Conservation (phyloP, 352 stramenopile species). For the Chrysophaeum taylorii region DNA sequence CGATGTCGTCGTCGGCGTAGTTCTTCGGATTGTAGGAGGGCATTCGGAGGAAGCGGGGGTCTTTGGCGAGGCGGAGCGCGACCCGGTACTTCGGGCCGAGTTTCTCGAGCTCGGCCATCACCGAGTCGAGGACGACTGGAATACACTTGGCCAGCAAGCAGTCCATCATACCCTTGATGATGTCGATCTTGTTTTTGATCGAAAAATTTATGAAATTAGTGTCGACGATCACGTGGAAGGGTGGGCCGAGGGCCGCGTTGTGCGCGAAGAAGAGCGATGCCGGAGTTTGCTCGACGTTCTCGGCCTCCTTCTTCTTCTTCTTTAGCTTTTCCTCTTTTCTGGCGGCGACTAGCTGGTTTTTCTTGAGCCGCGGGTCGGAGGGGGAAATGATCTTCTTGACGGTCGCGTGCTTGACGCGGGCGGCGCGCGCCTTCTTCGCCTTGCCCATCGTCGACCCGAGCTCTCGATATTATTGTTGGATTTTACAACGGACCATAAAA, state of each 20-base stretch:
- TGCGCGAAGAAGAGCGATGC: slow-evolving; percentile 99
- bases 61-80: slow-evolving; percentile 79
- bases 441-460: too few relatives aligned
- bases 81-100: slow-evolving; percentile 93
- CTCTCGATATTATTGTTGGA: too few relatives aligned
- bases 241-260: slow-evolving; percentile 90
- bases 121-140: slow-evolving; percentile 95
- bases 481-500: too few relatives aligned
- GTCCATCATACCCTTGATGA: slow-evolving; percentile 99
- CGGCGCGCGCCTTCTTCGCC: slow-evolving; percentile 85
- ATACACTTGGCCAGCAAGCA: slow-evolving; percentile 97
- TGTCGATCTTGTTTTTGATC: slow-evolving; percentile 97
- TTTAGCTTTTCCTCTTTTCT: slow-evolving; percentile 64
- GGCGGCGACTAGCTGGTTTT: slow-evolving; percentile 50
- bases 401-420: slow-evolving; percentile 75
- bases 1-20: slow-evolving; percentile 99
- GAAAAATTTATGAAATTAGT: slow-evolving; percentile 99
- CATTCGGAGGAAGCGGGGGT: slow-evolving; percentile 94
- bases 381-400: slow-evolving; percentile 96
- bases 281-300: slow-evolving; percentile 91
- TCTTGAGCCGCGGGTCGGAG: slow-evolving; percentile 91
- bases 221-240: slow-evolving; percentile 96
- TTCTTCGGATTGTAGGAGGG: slow-evolving; percentile 89
- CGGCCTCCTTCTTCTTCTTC: slow-evolving; percentile 70
- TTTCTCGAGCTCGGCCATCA: slow-evolving; percentile 99